Conservation (phyloP, 169 alveolate genomes). For the Plasmodium berghei region DNA sequence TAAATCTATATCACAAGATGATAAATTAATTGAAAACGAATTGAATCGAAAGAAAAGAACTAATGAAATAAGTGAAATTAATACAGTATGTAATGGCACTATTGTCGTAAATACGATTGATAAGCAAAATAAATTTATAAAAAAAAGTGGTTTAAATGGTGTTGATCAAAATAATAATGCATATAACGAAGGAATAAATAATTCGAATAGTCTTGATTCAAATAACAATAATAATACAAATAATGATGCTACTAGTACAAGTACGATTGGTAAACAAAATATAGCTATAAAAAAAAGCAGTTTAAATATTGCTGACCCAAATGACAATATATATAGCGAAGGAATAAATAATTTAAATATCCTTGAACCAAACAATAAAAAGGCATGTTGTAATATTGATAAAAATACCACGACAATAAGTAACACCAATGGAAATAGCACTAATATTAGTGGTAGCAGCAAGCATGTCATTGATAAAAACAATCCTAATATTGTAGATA, state of each 20-base stretch:
- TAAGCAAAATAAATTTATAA: not conserved
- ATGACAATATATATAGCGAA: not conserved
- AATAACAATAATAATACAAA: not conserved
- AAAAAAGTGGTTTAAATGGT: conserved; percentile 7
- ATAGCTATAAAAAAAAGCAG: not conserved
- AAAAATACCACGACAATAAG: not conserved
- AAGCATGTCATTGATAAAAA: not conserved
- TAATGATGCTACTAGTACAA: not conserved
- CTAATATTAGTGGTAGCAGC: not conserved
- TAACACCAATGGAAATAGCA: not conserved
- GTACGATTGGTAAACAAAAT: not conserved
- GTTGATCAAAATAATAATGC: not conserved
- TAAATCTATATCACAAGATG: conserved; percentile 51
- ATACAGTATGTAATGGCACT: not conserved
- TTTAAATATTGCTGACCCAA: not conserved
- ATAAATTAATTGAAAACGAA: not conserved
- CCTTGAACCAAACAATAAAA: not conserved
- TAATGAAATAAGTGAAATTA: conserved; percentile 3
- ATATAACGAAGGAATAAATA: not conserved
- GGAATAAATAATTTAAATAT: not conserved
- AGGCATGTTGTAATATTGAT: not conserved
- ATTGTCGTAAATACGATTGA: no score
- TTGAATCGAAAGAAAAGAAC: not conserved
- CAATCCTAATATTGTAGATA: conserved; percentile 14
- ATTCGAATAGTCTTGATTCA: not conserved